These are phyloP conservation scores for Solanum bukasovii DNA, from an alignment of 257 asterid species.

Conservation along the genomic window DNA sequence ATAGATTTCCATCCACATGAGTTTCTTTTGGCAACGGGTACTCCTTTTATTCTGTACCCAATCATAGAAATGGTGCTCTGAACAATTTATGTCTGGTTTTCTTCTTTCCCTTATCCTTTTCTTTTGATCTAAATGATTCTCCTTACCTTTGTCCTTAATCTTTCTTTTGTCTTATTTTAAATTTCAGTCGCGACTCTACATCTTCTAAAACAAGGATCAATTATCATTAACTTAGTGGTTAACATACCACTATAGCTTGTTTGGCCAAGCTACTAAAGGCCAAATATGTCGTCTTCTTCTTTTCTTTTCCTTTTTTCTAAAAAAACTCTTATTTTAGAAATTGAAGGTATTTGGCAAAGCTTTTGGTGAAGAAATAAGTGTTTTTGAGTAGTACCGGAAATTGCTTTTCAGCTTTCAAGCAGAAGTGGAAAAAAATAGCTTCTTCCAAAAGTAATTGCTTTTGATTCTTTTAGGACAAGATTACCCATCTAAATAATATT, in stretches of 20 bases:
- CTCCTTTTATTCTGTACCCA: neutral
- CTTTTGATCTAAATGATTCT: neutral
- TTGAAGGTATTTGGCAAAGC: neutral
- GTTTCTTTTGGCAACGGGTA: conserved; percentile 95
- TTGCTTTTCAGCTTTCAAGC: neutral
- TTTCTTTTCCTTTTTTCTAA: too few relatives aligned
- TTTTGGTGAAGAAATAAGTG: neutral
- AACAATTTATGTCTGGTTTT: neutral
- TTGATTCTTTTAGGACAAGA: neutral
- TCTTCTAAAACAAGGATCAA: neutral
- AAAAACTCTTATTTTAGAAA: neutral
- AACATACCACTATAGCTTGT: neutral
- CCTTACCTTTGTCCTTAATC: neutral
- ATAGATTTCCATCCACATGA: conserved; percentile 95
- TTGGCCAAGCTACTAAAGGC: neutral
- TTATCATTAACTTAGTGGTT: neutral
- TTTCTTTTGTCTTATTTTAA: neutral
- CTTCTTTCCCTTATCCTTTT: neutral
- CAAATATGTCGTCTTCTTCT: neutral
- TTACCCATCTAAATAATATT: neutral
- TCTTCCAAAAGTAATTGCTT: neutral
- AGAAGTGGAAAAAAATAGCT: neutral
- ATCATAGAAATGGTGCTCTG: neutral
- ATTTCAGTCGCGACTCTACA: neutral
- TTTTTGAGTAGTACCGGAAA: neutral